A percentile compares a stretch with the other conserved stretches of the same genome.
Evolutionary conservation across 1,284 basidiomycete species (phyloP).

Genomic region (Tylopilus orsonianus): DNA sequence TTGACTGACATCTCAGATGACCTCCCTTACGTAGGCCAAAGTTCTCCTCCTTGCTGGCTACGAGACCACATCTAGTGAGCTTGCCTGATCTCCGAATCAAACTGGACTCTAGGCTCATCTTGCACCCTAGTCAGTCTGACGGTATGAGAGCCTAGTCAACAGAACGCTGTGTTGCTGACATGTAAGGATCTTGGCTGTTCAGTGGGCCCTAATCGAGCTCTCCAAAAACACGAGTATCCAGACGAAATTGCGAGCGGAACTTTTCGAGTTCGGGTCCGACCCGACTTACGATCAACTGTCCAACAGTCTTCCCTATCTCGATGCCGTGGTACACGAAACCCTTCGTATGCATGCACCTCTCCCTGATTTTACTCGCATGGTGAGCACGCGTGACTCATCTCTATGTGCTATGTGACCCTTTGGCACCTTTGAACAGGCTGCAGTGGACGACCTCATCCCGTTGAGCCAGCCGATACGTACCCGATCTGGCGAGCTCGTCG

Average conservation of each 20-base stretch:
- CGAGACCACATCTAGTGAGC: conserved; percentile 32
- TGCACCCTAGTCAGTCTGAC: conserved; percentile 24
- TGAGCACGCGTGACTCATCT: conserved; percentile 19
- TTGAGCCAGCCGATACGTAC: conserved; percentile 44
- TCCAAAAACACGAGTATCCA: conserved; percentile 24
- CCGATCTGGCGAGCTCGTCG: conserved; percentile 37
- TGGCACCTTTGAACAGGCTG: conserved; percentile 32
- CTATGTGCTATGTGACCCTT: neutral
- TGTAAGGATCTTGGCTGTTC: neutral
- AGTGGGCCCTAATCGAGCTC: conserved; percentile 37
- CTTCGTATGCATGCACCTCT: conserved; percentile 23
- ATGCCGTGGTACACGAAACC: conserved; percentile 31
- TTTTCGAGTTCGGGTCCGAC: conserved; percentile 24
- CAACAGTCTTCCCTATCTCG: conserved; percentile 28
- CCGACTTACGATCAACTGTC: conserved; percentile 29
- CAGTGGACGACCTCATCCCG: conserved; percentile 55
- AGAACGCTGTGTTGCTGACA: neutral
- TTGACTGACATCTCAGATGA: neutral
- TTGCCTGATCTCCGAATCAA: neutral
- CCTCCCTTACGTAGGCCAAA: conserved; percentile 20
- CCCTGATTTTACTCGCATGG: conserved; percentile 41
- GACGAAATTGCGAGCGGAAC: conserved; percentile 28
- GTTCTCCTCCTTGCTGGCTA: conserved; percentile 33
- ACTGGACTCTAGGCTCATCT: neutral
- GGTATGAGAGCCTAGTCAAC: conserved; percentile 2